Evolutionary conservation across 2,329 filamentous ascomycete species (phyloP).

Genomic region (Byssochlamys sp.): DNA sequence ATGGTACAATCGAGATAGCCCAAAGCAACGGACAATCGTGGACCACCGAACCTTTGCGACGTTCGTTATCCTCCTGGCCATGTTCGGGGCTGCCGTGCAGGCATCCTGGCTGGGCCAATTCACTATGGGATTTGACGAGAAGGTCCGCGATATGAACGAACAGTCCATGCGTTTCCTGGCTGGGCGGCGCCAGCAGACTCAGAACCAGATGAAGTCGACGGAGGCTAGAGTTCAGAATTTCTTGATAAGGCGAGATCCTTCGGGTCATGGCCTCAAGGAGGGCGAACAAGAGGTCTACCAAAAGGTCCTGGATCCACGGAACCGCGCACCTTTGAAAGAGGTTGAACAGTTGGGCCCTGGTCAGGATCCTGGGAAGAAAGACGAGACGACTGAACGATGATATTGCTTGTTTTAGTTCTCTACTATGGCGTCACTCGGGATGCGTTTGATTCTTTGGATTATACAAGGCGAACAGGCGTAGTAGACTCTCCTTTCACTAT

Average conservation of each 20-base stretch:
- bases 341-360: neutral
- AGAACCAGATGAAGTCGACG: slow-evolving; percentile 35
- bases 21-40: slow-evolving; percentile 46
- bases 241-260: slow-evolving; percentile 60
- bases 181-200: slow-evolving; percentile 45
- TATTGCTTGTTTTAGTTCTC: neutral
- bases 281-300: slow-evolving; percentile 35
- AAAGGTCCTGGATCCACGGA: slow-evolving; percentile 18
- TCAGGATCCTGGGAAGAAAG: neutral
- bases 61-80: slow-evolving; percentile 59
- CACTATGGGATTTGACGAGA: slow-evolving; percentile 54
- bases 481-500: neutral
- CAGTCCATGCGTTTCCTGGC: slow-evolving; percentile 49
- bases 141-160: slow-evolving; percentile 57
- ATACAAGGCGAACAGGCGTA: neutral
- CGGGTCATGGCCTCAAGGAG: slow-evolving; percentile 36
- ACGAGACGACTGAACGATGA: neutral
- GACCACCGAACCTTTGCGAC: slow-evolving; percentile 70
- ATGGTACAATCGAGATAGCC: slow-evolving; percentile 54
- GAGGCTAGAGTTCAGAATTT: slow-evolving; percentile 69
- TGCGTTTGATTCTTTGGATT: neutral
- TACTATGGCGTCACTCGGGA: neutral
- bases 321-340: neutral
- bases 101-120: slow-evolving; percentile 57
- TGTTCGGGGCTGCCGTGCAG: slow-evolving; percentile 63